These are phyloP conservation scores for Penicillium paneum DNA, from an alignment of 2,329 filamentous ascomycete genomes.

Conservation along the genomic window DNA sequence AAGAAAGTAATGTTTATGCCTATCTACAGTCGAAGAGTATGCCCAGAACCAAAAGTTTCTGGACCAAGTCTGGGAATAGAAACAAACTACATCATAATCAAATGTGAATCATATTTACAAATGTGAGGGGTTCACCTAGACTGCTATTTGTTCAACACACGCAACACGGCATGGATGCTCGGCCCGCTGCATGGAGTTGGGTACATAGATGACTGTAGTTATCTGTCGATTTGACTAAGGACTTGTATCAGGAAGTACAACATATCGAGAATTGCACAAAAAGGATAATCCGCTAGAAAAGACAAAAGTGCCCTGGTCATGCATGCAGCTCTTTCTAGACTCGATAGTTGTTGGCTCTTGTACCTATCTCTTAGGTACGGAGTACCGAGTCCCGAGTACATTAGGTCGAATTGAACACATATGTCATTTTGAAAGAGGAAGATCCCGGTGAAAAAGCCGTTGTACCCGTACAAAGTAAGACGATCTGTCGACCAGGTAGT, in stretches of 20 bases:
- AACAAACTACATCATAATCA: neutral
- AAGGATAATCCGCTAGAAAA: neutral
- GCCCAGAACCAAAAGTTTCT: neutral
- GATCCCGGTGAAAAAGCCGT: neutral
- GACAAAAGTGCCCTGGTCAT: slow-evolving; percentile 3
- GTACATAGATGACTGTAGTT: slow-evolving; percentile 11
- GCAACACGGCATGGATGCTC: slow-evolving; percentile 18
- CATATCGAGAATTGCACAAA: slow-evolving; percentile 3
- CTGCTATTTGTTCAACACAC: slow-evolving; percentile 2
- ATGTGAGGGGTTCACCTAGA: neutral
- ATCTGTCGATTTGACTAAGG: slow-evolving; percentile 6
- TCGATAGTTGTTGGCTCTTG: neutral
- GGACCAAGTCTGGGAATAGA: slow-evolving; percentile 3
- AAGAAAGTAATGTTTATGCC: neutral
- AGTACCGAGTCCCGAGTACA: neutral
- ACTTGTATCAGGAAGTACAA: slow-evolving; percentile 6
- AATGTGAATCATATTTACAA: neutral
- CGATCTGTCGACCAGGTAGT: neutral
- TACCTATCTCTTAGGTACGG: slow-evolving; percentile 2
- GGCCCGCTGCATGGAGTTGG: slow-evolving; percentile 19
- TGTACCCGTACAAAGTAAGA: neutral
- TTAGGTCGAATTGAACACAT: neutral
- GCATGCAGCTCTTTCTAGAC: slow-evolving; percentile 18
- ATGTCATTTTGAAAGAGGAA: neutral
- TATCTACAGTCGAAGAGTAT: neutral